These are phyloP conservation scores for Leptographium galeiforme DNA, from an alignment of 2,329 filamentous ascomycete species.

Conservation along the genomic window DNA sequence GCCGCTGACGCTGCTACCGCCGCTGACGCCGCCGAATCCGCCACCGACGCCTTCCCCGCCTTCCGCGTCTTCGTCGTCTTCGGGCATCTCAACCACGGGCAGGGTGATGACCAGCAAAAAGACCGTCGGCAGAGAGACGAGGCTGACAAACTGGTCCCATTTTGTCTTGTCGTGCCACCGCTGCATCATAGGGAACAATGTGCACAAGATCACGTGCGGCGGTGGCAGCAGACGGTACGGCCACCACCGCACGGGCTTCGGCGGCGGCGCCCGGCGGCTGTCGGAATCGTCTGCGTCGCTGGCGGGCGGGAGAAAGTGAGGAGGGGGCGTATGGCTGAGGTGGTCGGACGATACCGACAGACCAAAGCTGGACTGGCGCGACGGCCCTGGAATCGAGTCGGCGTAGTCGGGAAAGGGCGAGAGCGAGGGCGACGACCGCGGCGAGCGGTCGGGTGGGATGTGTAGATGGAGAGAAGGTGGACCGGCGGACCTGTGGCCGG, in stretches of 20 bases:
- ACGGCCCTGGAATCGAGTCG: slow-evolving; percentile 33
- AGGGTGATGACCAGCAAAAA: slow-evolving; percentile 81
- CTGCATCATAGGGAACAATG: slow-evolving; percentile 76
- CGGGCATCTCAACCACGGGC: slow-evolving; percentile 70
- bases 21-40: no score
- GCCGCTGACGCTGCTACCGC: background rate
- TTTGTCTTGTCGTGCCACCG: slow-evolving; percentile 70
- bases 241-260: slow-evolving; percentile 59
- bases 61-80: slow-evolving; percentile 40
- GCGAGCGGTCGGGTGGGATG: slow-evolving; percentile 26
- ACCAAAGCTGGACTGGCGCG: slow-evolving; percentile 39
- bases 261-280: slow-evolving; percentile 16
- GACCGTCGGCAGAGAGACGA: slow-evolving; percentile 79
- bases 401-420: slow-evolving; percentile 57
- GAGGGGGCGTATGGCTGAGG: background rate
- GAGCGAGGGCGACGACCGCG: slow-evolving; percentile 32
- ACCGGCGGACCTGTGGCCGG: background rate
- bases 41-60: slow-evolving; percentile 20
- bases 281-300: slow-evolving; percentile 23
- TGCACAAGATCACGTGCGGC: slow-evolving; percentile 56
- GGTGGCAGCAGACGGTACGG: slow-evolving; percentile 61
- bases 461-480: slow-evolving; percentile 24
- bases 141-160: slow-evolving; percentile 71
- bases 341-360: slow-evolving; percentile 18
- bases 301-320: slow-evolving; percentile 18